Percentiles rank a stretch among this genome's conserved stretches.
Evolutionary conservation across 352 stramenopile species (phyloP).

Genomic region (Pythium sukuiense): DNA sequence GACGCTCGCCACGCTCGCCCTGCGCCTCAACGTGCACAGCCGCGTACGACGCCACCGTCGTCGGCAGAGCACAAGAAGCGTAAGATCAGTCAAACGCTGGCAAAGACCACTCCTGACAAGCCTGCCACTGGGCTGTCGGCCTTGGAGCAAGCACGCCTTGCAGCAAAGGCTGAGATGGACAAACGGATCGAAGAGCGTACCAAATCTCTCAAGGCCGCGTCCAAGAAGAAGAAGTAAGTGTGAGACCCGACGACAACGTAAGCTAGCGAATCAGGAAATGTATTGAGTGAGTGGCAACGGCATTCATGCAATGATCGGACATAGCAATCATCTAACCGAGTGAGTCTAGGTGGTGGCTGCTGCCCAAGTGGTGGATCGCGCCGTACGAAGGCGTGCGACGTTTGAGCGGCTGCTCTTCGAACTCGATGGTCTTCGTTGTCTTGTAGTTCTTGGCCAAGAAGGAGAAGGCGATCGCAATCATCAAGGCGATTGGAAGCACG

Average conservation of each 20-base stretch:
- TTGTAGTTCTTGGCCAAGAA: slow-evolving; percentile 34
- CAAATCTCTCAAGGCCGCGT: slow-evolving; percentile 42
- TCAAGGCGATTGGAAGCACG: slow-evolving; percentile 46
- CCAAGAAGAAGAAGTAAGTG: slow-evolving; percentile 71
- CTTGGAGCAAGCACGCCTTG: slow-evolving; percentile 59
- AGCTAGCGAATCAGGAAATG: slow-evolving; percentile 7
- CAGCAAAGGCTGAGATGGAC: slow-evolving; percentile 74
- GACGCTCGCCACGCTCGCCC: slow-evolving; percentile 29
- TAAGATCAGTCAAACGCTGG: slow-evolving; percentile 38
- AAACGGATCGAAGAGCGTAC: slow-evolving; percentile 65
- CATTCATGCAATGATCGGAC: not conserved
- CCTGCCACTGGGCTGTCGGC: slow-evolving; percentile 15
- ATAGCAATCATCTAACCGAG: slow-evolving; percentile 6
- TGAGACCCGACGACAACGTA: not conserved
- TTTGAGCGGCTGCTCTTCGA: slow-evolving; percentile 22
- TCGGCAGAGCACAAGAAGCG: slow-evolving; percentile 48
- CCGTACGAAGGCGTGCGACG: slow-evolving; percentile 23
- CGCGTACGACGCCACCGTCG: slow-evolving; percentile 11
- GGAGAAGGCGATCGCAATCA: slow-evolving; percentile 49
- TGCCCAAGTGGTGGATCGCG: slow-evolving; percentile 24
- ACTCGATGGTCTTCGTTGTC: slow-evolving; percentile 10
- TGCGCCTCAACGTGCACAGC: slow-evolving; percentile 6
- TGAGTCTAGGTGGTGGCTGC: slow-evolving; percentile 20
- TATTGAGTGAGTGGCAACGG: slow-evolving; percentile 13
- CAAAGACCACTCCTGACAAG: slow-evolving; percentile 27